These are phyloP conservation scores for Canariomyces notabilis DNA, from an alignment of 2,329 filamentous ascomycete genomes.

Conservation along the genomic window DNA sequence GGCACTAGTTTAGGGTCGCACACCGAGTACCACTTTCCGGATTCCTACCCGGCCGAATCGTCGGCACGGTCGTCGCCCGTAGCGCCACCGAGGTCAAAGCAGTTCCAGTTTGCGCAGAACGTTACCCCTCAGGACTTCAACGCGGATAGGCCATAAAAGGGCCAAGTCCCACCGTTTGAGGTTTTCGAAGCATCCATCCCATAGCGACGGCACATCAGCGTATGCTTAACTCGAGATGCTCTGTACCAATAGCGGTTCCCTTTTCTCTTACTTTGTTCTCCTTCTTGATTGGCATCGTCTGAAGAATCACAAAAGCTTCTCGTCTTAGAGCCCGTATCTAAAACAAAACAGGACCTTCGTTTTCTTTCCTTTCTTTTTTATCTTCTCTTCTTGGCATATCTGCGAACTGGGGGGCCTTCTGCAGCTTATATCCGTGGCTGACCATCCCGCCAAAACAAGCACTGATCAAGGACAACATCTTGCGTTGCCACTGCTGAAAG, in stretches of 20 bases:
- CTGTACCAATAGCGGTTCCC: slow-evolving; percentile 16
- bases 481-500: background rate
- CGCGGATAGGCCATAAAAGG: slow-evolving; percentile 17
- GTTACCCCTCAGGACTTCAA: slow-evolving; percentile 41
- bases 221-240: too few species aligned
- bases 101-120: slow-evolving; percentile 44
- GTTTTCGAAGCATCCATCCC: background rate
- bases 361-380: background rate
- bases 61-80: slow-evolving; percentile 35
- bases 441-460: slow-evolving; percentile 7
- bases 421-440: slow-evolving; percentile 9
- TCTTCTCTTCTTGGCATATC: background rate
- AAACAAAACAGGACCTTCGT: background rate
- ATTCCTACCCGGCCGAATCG: slow-evolving; percentile 35
- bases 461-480: background rate
- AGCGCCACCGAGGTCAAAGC: slow-evolving; percentile 33
- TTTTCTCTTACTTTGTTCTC: background rate
- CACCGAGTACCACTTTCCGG: slow-evolving; percentile 49
- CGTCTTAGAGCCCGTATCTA: background rate
- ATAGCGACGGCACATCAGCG: too few species aligned
- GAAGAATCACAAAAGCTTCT: background rate
- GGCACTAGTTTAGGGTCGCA: slow-evolving; percentile 29
- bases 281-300: background rate
- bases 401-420: background rate
- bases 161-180: background rate